Base-by-base conservation (phyloP, 1,139 yeast genomes). In the Scheffersomyces cryptocercus region DNA sequence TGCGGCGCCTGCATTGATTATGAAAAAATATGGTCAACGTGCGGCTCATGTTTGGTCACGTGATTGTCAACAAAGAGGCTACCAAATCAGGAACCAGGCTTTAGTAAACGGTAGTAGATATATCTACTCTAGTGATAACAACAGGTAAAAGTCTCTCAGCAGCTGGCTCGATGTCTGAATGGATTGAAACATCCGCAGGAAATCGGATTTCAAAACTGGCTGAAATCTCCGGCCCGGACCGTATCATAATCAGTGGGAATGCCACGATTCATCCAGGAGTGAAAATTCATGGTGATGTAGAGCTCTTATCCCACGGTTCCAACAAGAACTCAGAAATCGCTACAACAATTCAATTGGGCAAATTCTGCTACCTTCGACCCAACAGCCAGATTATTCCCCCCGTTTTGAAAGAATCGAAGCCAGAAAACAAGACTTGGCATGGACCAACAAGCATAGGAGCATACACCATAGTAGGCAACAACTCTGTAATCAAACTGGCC, bases 181-280 rank as follows among this genome's bases (percentile, higher is more conserved):
- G 74, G 75, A 63, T 74, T 12, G 80, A 74, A 49, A 77, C 82
- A 0, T 49, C 65, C 5, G 62, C 79, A 3, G 88, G 89, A 1
- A 83, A 79, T 55, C 67, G 84, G 32, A 80, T 85, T 29, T 74
- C 85, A 26, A 67, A 68, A 32, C 53, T 60, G n/a, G 79, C 85
- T 1, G 50, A 37, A 10, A 55, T 71, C 14, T 39, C 49, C 2
- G 67, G 67, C 5, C 46, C 65, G 1, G 53, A 60, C 5, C 49
- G 52, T 15, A 62, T 72, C 14, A 51, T 54, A 31, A 60, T 72
- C 41, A 61, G 58, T 37, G 73, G 72, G 1, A 61, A 68, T 45
- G 56, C 66, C 35, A 70, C 76, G n/a, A 59, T 72, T 10, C 51
- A 57, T 30, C 53, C 51, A 1, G 49, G 51, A 2, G 68, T 55